These are phyloP conservation scores for Zhuliangozyma parablackwelliae DNA, from an alignment of 1,139 yeast genomes.

Conservation along the genomic window DNA sequence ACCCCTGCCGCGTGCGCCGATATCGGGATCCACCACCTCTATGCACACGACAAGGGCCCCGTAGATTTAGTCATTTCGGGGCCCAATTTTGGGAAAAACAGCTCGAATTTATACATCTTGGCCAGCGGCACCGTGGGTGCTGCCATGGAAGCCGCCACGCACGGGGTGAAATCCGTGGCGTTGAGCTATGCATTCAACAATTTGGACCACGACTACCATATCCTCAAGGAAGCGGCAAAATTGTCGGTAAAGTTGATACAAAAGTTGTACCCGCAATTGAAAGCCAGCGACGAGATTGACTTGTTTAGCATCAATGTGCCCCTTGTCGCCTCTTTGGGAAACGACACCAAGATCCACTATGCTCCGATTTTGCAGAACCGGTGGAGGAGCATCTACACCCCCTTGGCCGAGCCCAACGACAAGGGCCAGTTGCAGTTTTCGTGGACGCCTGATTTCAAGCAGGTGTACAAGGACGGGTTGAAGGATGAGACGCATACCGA, in stretches of 20 bases:
- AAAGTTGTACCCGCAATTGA: constrained; percentile 58
- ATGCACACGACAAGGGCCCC: constrained; percentile 44
- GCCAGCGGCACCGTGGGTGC: constrained; percentile 98
- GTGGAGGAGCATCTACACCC: constrained; percentile 63
- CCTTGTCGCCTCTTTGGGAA: constrained; percentile 42
- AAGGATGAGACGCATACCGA: constrained; percentile 52
- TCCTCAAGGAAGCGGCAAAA: constrained; percentile 63
- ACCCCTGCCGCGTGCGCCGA: constrained; percentile 97
- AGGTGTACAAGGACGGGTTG: constrained; percentile 59
- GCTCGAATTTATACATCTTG: constrained; percentile 83
- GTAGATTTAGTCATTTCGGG: constrained; percentile 89
- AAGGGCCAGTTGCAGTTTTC: constrained; percentile 40
- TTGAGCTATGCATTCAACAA: constrained; percentile 73
- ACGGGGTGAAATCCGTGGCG: constrained; percentile 73
- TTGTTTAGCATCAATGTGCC: constrained; percentile 86
- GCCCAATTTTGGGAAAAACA: constrained; percentile 92
- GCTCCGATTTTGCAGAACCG: constrained; percentile 75
- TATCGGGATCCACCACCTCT: constrained; percentile 76
- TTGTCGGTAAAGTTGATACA: constrained; percentile 61
- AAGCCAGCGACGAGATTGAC: constrained; percentile 46
- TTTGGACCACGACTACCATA: constrained; percentile 48
- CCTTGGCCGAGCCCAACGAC: constrained; percentile 15
- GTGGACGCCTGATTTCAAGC: constrained; percentile 82
- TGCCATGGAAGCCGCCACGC: constrained; percentile 88
- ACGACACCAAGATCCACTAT: constrained; percentile 56